Base-by-base conservation (phyloP, 768 basidiomycete genomes). In the Leccinum pellstonianum region DNA sequence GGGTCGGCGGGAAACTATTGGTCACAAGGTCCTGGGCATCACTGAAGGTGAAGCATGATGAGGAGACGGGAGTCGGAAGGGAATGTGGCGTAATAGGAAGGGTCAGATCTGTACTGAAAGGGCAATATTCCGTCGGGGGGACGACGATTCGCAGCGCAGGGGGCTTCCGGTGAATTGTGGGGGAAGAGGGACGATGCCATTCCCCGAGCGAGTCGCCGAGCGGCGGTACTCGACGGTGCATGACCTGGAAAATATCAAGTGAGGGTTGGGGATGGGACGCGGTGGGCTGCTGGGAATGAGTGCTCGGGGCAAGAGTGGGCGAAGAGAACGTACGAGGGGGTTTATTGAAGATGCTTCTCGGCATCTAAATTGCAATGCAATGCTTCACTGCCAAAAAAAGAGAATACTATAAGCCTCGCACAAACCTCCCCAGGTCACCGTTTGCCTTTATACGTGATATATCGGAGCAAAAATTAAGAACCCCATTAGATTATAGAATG, bases 71-170 rank as follows among this genome's bases (percentile, higher is more conserved):
- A 23, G 67, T 64, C 29, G 65, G 62, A 59, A 75, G 67, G 52
- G 65, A 63, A 43, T 59, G 64, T 10, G 72, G 68, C 8, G 70
- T 68, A 17, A 67, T 64, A 47, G 73, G 73, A 60, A 71, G 64
- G 5, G 64, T 69, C n/a, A 75, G 61, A 49, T 75, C 66, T 17
- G 70, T 71, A 41, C 69, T 66, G 57, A 71, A 73, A n/a, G 71
- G 71, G 59, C 69, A 74, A 54, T 73, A 72, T 61, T 74, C 73
- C 31, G 73, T 66, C 15, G 71, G 70, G 14, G 73, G 73, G 52
- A 73, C 67, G 23, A 69, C 56, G 66, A 73, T 73, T 65, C 71
- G 71, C 63, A 73, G 52, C 6, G 69, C 60, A 35, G 57, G 48
- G 4, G 58, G 60, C 59, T 62, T 72, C 66, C 55, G 43, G 19